A percentile compares a stretch with the other conserved stretches of the same genome.
Conservation (phyloP, 1,139 yeast species). For the Diutina neorugosa region DNA sequence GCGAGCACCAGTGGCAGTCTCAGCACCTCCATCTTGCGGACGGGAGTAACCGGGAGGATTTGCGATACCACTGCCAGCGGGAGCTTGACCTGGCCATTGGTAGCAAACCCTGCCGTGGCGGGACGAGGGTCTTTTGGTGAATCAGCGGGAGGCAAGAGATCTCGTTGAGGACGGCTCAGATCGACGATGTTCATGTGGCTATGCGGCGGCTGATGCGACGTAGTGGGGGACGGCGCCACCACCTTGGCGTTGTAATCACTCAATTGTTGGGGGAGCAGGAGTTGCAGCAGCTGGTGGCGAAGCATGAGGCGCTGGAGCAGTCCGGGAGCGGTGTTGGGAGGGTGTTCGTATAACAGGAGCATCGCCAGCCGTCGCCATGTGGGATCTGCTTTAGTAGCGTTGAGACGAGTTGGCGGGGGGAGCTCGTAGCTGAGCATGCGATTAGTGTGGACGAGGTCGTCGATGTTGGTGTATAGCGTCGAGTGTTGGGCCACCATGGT, state of each 20-base stretch:
- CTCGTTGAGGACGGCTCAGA: background rate
- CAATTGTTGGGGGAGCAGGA: conserved; percentile 16
- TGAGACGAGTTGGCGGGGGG: background rate
- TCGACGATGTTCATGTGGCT: conserved; percentile 31
- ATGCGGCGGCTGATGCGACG: conserved; percentile 10
- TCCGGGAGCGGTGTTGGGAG: conserved; percentile 19
- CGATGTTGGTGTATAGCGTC: background rate
- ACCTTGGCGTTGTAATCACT: conserved; percentile 4
- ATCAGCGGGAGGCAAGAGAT: background rate
- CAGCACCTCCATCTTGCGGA: conserved; percentile 41
- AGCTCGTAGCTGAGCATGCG: background rate
- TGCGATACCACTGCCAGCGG: conserved; percentile 34
- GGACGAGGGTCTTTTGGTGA: background rate
- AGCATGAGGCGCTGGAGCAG: conserved; percentile 26
- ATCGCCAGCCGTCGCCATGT: conserved; percentile 44
- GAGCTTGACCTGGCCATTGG: conserved; percentile 36
- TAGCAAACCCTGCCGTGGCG: conserved; percentile 27
- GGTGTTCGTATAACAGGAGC: conserved; percentile 37
- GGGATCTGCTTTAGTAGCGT: conserved; percentile 24
- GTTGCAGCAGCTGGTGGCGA: conserved; percentile 30
- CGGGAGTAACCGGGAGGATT: conserved; percentile 58
- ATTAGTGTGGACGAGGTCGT: background rate
- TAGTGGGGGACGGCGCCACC: conserved; percentile 5
- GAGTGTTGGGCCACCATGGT: background rate
- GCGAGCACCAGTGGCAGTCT: background rate